A percentile compares a stretch with the other conserved stretches of the same genome.
Evolutionary conservation across 768 basidiomycete species (phyloP).

Genomic region (Chalciporus piperatus): DNA sequence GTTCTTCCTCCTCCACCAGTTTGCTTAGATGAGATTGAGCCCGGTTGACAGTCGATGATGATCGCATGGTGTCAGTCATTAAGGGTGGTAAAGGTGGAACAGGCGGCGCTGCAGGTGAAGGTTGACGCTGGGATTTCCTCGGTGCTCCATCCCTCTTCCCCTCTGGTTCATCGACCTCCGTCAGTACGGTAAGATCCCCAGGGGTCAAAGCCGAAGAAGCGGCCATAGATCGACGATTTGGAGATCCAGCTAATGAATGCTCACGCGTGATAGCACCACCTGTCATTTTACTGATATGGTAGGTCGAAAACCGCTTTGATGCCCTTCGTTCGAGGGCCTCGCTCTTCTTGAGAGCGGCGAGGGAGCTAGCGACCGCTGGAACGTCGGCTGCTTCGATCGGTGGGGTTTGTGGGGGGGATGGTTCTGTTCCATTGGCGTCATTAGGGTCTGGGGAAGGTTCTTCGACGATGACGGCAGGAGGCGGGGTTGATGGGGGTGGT

Average conservation of each 20-base stretch:
- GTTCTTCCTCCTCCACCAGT: conserved; percentile 18
- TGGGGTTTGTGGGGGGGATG: conserved; percentile 36
- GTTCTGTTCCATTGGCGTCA: conserved; percentile 25
- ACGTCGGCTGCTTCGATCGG: conserved; percentile 39
- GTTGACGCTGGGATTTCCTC: conserved; percentile 36
- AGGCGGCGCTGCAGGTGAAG: conserved; percentile 35
- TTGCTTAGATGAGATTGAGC: conserved; percentile 11
- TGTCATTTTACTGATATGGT: conserved; percentile 93
- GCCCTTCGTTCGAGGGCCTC: conserved; percentile 88
- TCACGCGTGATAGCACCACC: conserved; percentile 47
- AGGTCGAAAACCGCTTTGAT: conserved; percentile 93
- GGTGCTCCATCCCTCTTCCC: conserved; percentile 12
- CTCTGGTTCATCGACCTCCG: conserved; percentile 61
- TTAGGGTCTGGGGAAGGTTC: conserved; percentile 25
- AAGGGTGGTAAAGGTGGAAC: conserved; percentile 51
- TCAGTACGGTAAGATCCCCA: conserved; percentile 69
- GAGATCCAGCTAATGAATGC: conserved; percentile 43
- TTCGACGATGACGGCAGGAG: conserved; percentile 48
- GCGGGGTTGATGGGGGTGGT: conserved; percentile 36
- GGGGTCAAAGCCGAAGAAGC: conserved; percentile 61
- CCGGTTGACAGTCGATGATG: conserved; percentile 1
- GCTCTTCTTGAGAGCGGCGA: conserved; percentile 85
- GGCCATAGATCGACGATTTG: conserved; percentile 68
- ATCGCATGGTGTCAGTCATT: conserved; percentile 37
- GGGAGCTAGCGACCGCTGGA: conserved; percentile 72